phyloP scores from a whole-genome alignment of 1,284 basidiomycete species.

The Erythrobasidium hasegawianum region DNA sequence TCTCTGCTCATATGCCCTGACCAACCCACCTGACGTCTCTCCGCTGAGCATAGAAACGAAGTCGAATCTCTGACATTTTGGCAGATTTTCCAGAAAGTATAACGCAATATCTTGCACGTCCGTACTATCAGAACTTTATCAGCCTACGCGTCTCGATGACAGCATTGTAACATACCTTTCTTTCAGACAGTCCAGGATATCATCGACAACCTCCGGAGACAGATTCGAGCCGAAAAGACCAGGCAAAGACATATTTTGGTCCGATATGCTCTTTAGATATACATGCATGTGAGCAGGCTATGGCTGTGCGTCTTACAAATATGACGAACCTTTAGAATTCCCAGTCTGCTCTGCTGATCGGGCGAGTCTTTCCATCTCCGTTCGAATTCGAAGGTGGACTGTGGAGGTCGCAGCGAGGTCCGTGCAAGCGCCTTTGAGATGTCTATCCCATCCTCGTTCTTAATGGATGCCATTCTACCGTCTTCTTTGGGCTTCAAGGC shows the following conservation, averaged over 20 bases:
- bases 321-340: background rate
- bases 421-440: background rate
- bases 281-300: background rate
- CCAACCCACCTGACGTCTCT: conserved; percentile 10
- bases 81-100: background rate
- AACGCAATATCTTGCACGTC: background rate
- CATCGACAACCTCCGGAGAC: conserved; percentile 29
- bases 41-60: conserved; percentile 34
- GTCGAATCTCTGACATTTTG: conserved; percentile 14
- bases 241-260: background rate
- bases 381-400: conserved; percentile 28
- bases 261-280: background rate
- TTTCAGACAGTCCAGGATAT: conserved; percentile 7
- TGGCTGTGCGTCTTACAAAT: background rate
- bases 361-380: conserved; percentile 14
- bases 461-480: background rate
- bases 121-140: background rate
- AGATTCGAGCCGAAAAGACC: conserved; percentile 9
- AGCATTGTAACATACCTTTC: background rate
- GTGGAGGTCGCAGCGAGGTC: conserved; percentile 2
- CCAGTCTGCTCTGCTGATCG: background rate
- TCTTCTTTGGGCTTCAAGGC: background rate
- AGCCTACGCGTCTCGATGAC: background rate
- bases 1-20: background rate
- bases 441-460: background rate